These are phyloP conservation scores for Aspergillus sp. DNA, from an alignment of 2,329 filamentous ascomycete species.

Conservation along the genomic window DNA sequence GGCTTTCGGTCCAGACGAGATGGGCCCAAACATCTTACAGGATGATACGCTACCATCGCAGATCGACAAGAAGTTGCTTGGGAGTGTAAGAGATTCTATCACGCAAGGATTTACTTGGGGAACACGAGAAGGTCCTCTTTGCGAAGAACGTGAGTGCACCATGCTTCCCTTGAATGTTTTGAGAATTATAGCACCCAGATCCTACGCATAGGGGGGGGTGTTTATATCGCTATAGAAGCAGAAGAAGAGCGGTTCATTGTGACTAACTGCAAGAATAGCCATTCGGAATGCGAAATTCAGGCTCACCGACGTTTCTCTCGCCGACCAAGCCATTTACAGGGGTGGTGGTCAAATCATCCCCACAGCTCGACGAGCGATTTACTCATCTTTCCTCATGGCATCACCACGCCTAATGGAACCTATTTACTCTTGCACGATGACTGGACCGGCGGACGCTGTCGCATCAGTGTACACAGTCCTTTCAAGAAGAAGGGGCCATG, in stretches of 20 bases:
- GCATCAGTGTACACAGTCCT: conserved; percentile 90
- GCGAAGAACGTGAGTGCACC: conserved; percentile 82
- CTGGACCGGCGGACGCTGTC: conserved; percentile 85
- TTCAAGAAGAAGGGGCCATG: conserved; percentile 83
- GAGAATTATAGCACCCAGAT: neutral
- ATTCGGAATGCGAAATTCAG: conserved; percentile 99
- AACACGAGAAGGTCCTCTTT: conserved; percentile 89
- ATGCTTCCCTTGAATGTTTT: neutral
- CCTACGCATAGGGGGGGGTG: neutral
- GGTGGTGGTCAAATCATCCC: conserved; percentile 98
- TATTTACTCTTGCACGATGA: conserved; percentile 89
- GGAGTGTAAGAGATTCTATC: conserved; percentile 86
- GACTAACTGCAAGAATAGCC: conserved; percentile 52
- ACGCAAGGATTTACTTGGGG: conserved; percentile 97
- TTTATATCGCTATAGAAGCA: neutral
- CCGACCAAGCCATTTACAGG: conserved; percentile 87
- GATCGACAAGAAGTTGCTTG: conserved; percentile 88
- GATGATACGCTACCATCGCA: conserved; percentile 94
- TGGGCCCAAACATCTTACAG: conserved; percentile 91
- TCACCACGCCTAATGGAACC: conserved; percentile 96
- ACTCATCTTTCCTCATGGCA: conserved; percentile 96
- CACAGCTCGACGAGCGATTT: conserved; percentile 87
- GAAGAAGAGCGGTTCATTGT: neutral
- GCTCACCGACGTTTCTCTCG: conserved; percentile 85
- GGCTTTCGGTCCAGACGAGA: conserved; percentile 96